phyloP scores from a whole-genome alignment of 495 filamentous ascomycete species.

The Penicillium goetzii region DNA sequence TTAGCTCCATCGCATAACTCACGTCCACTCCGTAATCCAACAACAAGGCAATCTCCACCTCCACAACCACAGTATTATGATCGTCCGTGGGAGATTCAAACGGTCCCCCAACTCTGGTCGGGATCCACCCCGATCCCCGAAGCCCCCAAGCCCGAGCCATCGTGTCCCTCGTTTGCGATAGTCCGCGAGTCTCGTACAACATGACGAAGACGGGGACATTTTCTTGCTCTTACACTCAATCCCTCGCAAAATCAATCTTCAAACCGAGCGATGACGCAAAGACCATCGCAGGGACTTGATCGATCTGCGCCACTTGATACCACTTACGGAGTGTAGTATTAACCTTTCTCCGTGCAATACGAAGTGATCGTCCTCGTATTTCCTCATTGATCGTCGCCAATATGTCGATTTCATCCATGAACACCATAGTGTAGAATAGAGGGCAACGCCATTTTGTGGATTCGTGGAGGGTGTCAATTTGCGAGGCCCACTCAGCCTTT shows the following conservation, averaged over 20 bases:
- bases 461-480: background rate
- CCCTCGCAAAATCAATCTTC: background rate
- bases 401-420: background rate
- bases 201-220: background rate
- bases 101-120: background rate
- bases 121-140: conserved; percentile 1
- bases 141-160: background rate
- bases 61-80: background rate
- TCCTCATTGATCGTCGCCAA: background rate
- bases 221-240: background rate
- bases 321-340: background rate
- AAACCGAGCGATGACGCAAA: background rate
- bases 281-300: background rate
- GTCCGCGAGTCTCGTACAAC: background rate
- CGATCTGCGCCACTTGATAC: background rate
- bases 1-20: background rate
- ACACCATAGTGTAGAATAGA: background rate
- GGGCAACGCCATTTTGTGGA: background rate
- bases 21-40: background rate
- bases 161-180: background rate
- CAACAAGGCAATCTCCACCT: background rate
- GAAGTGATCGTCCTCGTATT: conserved; percentile 2
- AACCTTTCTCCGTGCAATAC: background rate
- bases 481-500: background rate
- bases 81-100: background rate